Evolutionary conservation across 345 rosid genomes (phyloP).

Genomic region (Sonneratia caseolaris): DNA sequence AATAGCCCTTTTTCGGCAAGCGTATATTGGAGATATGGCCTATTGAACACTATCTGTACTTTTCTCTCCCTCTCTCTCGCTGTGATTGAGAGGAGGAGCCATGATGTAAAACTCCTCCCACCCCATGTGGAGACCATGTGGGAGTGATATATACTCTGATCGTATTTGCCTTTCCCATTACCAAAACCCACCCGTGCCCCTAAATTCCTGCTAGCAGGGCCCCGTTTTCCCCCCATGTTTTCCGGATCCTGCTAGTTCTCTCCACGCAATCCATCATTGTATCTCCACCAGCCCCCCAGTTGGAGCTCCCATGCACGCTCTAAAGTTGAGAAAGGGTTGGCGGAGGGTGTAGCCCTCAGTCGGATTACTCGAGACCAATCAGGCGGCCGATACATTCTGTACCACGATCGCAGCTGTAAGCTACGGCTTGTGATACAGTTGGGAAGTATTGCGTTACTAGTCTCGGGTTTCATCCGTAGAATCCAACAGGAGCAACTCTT

Average conservation of each 20-base stretch:
- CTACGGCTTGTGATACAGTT: not conserved
- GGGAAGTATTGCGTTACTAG: not conserved
- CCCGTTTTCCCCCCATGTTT: conserved; percentile 35
- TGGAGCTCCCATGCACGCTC: no score
- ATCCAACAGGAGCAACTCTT: no score
- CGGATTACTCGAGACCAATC: not conserved
- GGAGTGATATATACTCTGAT: conserved; percentile 2
- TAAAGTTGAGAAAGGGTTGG: not conserved
- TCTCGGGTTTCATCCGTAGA: not conserved
- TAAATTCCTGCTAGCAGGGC: conserved; percentile 24
- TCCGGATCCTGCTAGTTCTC: conserved; percentile 52
- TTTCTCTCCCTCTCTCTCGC: not conserved
- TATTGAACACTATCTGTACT: conserved; percentile 9
- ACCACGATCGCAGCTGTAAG: not conserved
- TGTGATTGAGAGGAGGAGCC: not conserved
- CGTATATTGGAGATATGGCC: not conserved
- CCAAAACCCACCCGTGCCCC: conserved; percentile 18
- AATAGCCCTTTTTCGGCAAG: conserved; percentile 1
- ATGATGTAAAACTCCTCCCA: conserved; percentile 10
- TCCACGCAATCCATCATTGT: not conserved
- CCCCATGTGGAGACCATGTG: conserved; percentile 59
- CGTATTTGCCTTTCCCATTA: not conserved
- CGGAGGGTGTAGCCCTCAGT: not conserved
- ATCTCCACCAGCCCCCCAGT: no score
- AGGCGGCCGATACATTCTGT: not conserved